Evolutionary conservation across 768 basidiomycete species (phyloP), one percentile per base, ranked within the genome.

Genomic region (Multifurca ochricompacta): DNA sequence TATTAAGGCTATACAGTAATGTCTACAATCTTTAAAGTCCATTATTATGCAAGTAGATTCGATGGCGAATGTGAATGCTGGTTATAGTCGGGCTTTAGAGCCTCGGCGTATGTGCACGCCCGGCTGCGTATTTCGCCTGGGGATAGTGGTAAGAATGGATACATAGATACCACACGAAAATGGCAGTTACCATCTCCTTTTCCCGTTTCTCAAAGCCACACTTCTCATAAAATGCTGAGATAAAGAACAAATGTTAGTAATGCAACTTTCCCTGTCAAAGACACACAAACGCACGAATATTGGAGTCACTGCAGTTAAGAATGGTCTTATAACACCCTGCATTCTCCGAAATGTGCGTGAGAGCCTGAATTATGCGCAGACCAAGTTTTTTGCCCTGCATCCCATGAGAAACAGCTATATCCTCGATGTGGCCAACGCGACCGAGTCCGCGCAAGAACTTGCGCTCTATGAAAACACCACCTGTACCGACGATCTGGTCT

Each of bases 251-350:
- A 19, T 56, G 35, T n/a, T 52, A 56, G 45, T 25, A 44, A 44
- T 30, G 32, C 31, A 32, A n/a, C 37, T 58, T 43, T 13, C 6
- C 44, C 47, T 16, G 25, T 2, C 43, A 25, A 56, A 34, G 8
- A 34, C 28, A n/a, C 40, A 19, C n/a, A 21, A 32, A 82, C 93
- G 70, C 66, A 97, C 95, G 88, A 59, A 93, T 85, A 63, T 99
- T 99, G 50, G 77, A 75, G 57, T 91, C 82, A 66, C 78, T 90
- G 68, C 96, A 99, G 68, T 99, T 95, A 66, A 99, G 71, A 63
- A 99, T 98, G 14, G 93, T 93, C 83, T 99, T 99, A 74, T 98
- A 99, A 69, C 87, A 78, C 41, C 94, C 83, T 57, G 74, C 71
- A 59, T 68, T 72, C 78, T 93, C 86, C 67, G 90, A 88, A 64